Evolutionary conservation across 2,329 filamentous ascomycete genomes (phyloP).

Genomic region (Sarocladium strictum): DNA sequence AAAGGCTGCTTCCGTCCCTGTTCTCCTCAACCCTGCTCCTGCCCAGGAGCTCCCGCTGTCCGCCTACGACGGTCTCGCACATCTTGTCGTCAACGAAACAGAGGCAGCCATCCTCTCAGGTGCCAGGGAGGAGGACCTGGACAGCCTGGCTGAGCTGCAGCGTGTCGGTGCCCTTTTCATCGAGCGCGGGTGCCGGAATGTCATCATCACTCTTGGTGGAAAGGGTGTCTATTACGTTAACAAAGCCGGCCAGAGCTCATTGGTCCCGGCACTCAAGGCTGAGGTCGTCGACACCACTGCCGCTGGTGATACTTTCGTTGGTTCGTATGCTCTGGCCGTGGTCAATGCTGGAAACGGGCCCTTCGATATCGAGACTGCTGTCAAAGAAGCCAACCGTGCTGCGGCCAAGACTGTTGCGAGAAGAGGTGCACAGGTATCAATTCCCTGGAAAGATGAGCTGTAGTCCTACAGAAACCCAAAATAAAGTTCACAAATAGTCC

Average conservation of each 20-base stretch:
- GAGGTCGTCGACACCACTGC: slow-evolving; percentile 86
- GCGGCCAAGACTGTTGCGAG: slow-evolving; percentile 35
- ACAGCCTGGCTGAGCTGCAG: slow-evolving; percentile 36
- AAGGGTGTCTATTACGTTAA: slow-evolving; percentile 68
- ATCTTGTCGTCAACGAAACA: slow-evolving; percentile 86
- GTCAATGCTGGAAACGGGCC: slow-evolving; percentile 38
- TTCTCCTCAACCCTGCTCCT: slow-evolving; percentile 82
- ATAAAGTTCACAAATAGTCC: slow-evolving; percentile 11
- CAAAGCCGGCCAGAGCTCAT: slow-evolving; percentile 30
- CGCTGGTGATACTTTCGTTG: slow-evolving; percentile 91
- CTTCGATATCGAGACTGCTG: slow-evolving; percentile 52
- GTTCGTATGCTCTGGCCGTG: slow-evolving; percentile 72
- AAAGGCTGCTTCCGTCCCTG: slow-evolving; percentile 43
- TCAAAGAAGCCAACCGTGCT: slow-evolving; percentile 46
- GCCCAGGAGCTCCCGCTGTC: slow-evolving; percentile 62
- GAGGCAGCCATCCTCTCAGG: slow-evolving; percentile 72
- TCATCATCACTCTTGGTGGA: slow-evolving; percentile 79
- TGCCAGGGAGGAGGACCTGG: slow-evolving; percentile 41
- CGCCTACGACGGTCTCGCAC: slow-evolving; percentile 62
- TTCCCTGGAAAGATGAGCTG: slow-evolving; percentile 38
- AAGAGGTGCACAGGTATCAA: slow-evolving; percentile 37
- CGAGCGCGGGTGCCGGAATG: slow-evolving; percentile 61
- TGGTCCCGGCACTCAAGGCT: slow-evolving; percentile 62
- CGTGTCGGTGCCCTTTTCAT: slow-evolving; percentile 57
- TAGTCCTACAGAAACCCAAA: slow-evolving; percentile 15